These are phyloP conservation scores for Euphorbia celastroides DNA, from an alignment of 441 rosid genomes.

Conservation along the genomic window DNA sequence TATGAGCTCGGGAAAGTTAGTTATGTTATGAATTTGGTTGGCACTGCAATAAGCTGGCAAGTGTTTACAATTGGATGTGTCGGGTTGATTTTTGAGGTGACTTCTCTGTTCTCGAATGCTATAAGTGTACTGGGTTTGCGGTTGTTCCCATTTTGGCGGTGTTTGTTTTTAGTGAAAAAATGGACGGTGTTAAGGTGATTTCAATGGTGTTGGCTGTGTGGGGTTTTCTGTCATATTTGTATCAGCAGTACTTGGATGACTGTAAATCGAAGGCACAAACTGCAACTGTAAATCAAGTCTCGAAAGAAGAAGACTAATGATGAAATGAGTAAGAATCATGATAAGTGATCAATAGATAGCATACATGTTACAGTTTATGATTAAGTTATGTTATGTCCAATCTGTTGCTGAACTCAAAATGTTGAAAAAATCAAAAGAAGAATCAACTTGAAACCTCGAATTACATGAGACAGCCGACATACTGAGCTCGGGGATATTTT, in stretches of 20 bases:
- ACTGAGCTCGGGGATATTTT: constrained; percentile 59
- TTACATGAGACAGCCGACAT: constrained; percentile 86
- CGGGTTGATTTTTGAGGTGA: constrained; percentile 54
- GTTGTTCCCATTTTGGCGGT: constrained; percentile 42
- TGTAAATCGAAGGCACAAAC: neutral
- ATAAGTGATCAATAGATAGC: neutral
- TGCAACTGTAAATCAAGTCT: neutral
- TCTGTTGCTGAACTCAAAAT: no score
- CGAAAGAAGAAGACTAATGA: neutral
- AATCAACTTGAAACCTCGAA: constrained; percentile 5
- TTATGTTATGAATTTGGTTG: constrained; percentile 32
- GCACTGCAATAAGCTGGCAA: constrained; percentile 39
- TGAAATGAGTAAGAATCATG: neutral
- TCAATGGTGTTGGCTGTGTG: constrained; percentile 58
- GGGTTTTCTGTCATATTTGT: constrained; percentile 51
- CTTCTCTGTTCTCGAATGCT: constrained; percentile 57
- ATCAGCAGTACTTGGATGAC: constrained; percentile 37
- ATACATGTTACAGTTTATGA: neutral
- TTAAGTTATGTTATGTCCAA: no score
- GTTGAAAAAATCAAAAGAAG: no score
- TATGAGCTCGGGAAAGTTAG: constrained; percentile 35
- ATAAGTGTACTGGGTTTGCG: constrained; percentile 33
- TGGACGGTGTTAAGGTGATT: constrained; percentile 55
- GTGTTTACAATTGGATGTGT: constrained; percentile 23
- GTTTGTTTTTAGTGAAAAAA: constrained; percentile 49